Conservation (phyloP, 2,329 filamentous ascomycete genomes). For the Hymenoscyphus linearis region DNA sequence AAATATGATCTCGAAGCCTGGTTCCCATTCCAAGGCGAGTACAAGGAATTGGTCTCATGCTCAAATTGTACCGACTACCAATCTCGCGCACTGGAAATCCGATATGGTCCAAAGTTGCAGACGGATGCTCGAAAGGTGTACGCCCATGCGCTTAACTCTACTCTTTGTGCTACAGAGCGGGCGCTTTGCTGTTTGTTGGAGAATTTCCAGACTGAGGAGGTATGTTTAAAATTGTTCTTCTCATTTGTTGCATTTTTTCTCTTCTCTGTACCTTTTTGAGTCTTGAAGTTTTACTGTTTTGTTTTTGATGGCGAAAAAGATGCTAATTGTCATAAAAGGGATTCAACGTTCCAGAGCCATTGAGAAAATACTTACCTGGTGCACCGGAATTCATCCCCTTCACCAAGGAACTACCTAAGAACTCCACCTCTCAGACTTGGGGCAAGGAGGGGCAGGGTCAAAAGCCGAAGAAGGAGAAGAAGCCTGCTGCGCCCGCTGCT, state of each 20-base stretch:
- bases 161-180: constrained; percentile 83
- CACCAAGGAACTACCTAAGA: constrained; percentile 77
- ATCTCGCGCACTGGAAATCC: constrained; percentile 86
- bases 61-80: constrained; percentile 99
- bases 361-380: constrained; percentile 86
- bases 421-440: constrained; percentile 48
- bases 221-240: constrained; percentile 35
- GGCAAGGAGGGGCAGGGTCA: constrained; percentile 43
- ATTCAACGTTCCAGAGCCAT: constrained; percentile 71
- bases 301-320: background rate
- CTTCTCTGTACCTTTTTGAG: background rate
- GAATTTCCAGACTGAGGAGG: constrained; percentile 90
- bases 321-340: constrained; percentile 44
- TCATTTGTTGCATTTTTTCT: background rate
- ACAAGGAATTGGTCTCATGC: constrained; percentile 97
- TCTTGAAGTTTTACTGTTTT: too few species aligned
- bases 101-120: constrained; percentile 82
- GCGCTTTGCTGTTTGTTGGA: constrained; percentile 92
- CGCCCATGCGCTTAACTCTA: constrained; percentile 88
- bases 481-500: constrained; percentile 25
- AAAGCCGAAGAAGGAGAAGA: constrained; percentile 28
- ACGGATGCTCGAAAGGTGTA: constrained; percentile 86
- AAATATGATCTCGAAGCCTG: constrained; percentile 96
- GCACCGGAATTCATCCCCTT: constrained; percentile 86
- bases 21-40: constrained; percentile 95